Conservation (phyloP, 768 basidiomycete species). For the Suillus bovinus region DNA sequence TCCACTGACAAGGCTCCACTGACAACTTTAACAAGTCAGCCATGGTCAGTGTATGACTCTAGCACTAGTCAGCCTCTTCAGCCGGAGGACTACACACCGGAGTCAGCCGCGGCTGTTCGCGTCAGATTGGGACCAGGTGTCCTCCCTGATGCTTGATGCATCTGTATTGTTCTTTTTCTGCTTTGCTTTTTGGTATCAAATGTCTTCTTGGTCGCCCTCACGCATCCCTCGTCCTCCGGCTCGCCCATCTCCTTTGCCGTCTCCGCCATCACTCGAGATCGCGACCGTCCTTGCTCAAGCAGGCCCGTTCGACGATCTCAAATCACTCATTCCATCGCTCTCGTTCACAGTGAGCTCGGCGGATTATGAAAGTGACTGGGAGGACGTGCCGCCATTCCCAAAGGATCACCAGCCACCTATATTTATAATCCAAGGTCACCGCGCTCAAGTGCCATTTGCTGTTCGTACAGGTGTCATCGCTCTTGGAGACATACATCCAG, state of each 20-base stretch:
- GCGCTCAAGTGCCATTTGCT: slow-evolving; percentile 24
- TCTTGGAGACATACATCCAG: slow-evolving; percentile 18
- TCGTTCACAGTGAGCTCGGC: neutral
- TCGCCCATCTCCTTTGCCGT: slow-evolving; percentile 14
- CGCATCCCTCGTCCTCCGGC: slow-evolving; percentile 16
- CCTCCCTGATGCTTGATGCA: neutral
- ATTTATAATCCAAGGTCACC: slow-evolving; percentile 27
- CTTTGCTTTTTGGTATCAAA: neutral
- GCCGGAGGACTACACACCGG: neutral
- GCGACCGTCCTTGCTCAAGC: slow-evolving; percentile 19
- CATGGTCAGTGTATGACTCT: neutral
- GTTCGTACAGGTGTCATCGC: slow-evolving; percentile 22
- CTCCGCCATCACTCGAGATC: slow-evolving; percentile 26
- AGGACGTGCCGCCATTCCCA: slow-evolving; percentile 34
- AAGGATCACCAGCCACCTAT: slow-evolving; percentile 24
- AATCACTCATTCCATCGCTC: neutral
- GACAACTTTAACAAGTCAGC: too few relatives aligned
- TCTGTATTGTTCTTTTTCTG: neutral
- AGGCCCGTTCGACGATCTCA: slow-evolving; percentile 1
- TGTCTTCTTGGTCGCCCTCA: slow-evolving; percentile 2
- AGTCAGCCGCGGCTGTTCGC: neutral
- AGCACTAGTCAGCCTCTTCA: slow-evolving; percentile 1
- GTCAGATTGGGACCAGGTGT: neutral
- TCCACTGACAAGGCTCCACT: too few relatives aligned
- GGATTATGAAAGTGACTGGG: slow-evolving; percentile 18